phyloP scores from a whole-genome alignment of 345 rosid genomes.

The Lenwebbia sp. region DNA sequence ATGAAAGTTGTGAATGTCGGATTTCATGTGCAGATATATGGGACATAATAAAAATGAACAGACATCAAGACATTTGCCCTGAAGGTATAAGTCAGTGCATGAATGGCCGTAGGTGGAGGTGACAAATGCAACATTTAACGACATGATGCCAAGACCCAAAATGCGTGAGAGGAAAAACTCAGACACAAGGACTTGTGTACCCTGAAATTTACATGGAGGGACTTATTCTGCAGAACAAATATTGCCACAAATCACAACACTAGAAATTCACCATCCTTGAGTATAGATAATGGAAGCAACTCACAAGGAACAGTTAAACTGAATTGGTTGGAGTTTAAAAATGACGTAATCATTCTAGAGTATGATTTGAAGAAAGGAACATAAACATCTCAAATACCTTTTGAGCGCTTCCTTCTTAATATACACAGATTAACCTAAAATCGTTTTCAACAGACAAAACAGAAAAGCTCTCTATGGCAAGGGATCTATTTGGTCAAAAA shows the following conservation, averaged over 20 bases:
- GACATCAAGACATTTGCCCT: not conserved
- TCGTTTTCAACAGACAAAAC: not conserved
- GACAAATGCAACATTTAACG: not conserved
- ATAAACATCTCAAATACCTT: not conserved
- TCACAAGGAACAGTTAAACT: not conserved
- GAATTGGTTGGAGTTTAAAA: not conserved
- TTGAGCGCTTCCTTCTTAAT: not conserved
- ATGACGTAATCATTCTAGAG: not conserved
- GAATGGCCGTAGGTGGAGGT: not conserved
- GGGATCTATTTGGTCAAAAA: not conserved
- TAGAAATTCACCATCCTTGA: not conserved
- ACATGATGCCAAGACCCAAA: not conserved
- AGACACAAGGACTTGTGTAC: not conserved
- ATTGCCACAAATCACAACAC: not conserved
- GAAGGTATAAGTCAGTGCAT: not conserved
- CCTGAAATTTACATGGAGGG: not conserved
- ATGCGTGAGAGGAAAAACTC: not conserved
- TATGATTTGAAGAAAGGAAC: not conserved
- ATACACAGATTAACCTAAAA: not conserved
- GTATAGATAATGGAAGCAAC: not conserved
- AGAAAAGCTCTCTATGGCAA: not conserved
- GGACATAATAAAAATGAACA: not conserved
- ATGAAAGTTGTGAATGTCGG: not conserved
- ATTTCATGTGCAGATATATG: not conserved
- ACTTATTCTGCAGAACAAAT: not conserved